Evolutionary conservation across 2,329 filamentous ascomycete genomes (phyloP), one percentile per base, ranked within the genome.

Genomic region (Davidsoniella virescens): DNA sequence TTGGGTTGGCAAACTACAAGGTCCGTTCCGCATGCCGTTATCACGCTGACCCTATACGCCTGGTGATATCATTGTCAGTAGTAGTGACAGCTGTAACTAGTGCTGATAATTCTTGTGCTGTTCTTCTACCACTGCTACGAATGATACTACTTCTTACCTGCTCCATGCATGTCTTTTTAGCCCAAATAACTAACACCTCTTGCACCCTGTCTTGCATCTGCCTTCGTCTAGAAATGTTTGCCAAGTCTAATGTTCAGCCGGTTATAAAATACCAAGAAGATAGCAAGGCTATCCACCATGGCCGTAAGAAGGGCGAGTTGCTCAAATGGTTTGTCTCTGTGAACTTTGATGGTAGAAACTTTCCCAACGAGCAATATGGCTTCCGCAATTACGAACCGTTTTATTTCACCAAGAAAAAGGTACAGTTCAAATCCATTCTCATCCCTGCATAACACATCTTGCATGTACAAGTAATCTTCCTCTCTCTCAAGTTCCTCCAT

Each of bases 341-440:
- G 17, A 42, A 9, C 6, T 8, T 44, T 23, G 44, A 41, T 9
- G 17, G 14, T 16, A 17, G 1, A 3, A 14, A 5, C 4, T 66
- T 61, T 42, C 60, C 58, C 5, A 52, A 56, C 9, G 46, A 53
- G 59, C 65, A 64, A 16, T 65, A 64, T 45, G 68, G 68, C 20
- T 56, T 60, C 10, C 53, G 57, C 0, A 44, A 54, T 5, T 59
- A 59, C 5, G 52, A 55, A 2, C 52, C 57, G 29, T 67, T 67
- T 0, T 52, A 57, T 0, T 76, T 75, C 48, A 51, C 59, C 9
- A 62, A 57, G 23, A 76, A 76, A 56, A 76, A 72, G 63, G 69
- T 62, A 48, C 23, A 56, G 42, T 4, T 8, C 29, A 33, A 9
- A 33, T 12, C 4, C 20, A 23, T 9, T 33, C 29, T 33, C 2